phyloP scores from a whole-genome alignment of 1,139 yeast genomes.

The Geotrichum histeridarum region DNA sequence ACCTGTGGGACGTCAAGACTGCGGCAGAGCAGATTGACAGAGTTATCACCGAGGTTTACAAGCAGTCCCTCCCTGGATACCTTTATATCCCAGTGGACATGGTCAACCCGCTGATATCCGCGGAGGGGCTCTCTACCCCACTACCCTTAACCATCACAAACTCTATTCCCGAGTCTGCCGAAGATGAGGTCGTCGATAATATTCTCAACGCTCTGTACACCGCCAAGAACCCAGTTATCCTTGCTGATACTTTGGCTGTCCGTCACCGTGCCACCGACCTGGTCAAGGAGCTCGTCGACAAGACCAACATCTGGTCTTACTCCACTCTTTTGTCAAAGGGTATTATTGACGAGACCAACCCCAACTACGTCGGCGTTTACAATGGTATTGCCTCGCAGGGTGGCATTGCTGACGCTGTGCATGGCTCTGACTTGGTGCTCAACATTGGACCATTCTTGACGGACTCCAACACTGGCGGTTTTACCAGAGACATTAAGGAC shows the following conservation, averaged over 20 bases:
- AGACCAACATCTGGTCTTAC: constrained; percentile 44
- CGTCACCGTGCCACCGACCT: constrained; percentile 46
- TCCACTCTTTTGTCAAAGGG: constrained; percentile 52
- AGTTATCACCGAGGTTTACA: constrained; percentile 53
- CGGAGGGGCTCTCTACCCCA: constrained; percentile 36
- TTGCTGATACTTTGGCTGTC: constrained; percentile 62
- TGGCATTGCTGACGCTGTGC: constrained; percentile 41
- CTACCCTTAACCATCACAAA: constrained; percentile 31
- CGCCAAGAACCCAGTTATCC: constrained; percentile 54
- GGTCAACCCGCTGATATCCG: constrained; percentile 48
- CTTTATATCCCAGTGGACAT: constrained; percentile 69
- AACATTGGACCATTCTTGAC: constrained; percentile 41
- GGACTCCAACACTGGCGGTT: constrained; percentile 44
- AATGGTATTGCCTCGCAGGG: constrained; percentile 48
- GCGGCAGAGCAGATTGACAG: constrained; percentile 60
- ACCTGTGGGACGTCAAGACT: constrained; percentile 46
- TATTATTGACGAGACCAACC: constrained; percentile 55
- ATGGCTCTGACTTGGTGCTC: constrained; percentile 37
- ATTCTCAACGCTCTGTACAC: constrained; percentile 50
- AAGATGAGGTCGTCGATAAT: constrained; percentile 42
- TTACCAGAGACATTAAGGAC: constrained; percentile 38
- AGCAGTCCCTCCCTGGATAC: constrained; percentile 70
- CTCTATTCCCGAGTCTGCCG: constrained; percentile 24
- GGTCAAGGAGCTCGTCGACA: constrained; percentile 46
- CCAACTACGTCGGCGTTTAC: constrained; percentile 60